Conservation (phyloP, 805 yeast genomes). For the Candida stauntonica region DNA sequence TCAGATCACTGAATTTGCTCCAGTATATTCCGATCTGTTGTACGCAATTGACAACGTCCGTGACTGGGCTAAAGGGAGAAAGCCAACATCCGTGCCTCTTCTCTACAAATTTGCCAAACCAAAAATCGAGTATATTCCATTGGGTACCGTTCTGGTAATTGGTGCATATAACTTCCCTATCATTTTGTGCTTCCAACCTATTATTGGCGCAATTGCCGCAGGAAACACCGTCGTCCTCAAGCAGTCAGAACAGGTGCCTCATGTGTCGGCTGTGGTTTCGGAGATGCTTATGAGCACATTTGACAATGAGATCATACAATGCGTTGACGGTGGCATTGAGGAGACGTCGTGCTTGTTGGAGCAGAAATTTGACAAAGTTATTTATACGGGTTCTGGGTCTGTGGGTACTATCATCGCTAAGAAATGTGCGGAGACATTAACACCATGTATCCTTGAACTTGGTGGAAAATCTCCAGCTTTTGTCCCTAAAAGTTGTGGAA, state of each 20-base stretch:
- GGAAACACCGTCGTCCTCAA: constrained; percentile 66
- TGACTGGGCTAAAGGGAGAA: constrained; percentile 54
- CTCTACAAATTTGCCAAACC: constrained; percentile 19
- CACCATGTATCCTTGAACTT: constrained; percentile 77
- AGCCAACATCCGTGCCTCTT: constrained; percentile 16
- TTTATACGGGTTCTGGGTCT: constrained; percentile 75
- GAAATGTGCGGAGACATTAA: constrained; percentile 80
- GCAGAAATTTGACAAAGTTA: constrained; percentile 69
- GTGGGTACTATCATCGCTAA: constrained; percentile 76
- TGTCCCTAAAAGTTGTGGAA: constrained; percentile 49
- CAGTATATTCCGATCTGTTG: constrained; percentile 49
- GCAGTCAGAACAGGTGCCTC: constrained; percentile 60
- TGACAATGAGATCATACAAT: constrained; percentile 51
- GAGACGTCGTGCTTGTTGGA: constrained; percentile 57
- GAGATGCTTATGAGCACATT: constrained; percentile 47
- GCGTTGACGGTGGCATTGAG: constrained; percentile 69
- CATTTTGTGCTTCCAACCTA: constrained; percentile 55
- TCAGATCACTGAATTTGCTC: constrained; percentile 49
- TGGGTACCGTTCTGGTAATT: constrained; percentile 70
- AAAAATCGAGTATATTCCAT: constrained; percentile 31
- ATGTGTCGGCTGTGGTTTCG: constrained; percentile 53
- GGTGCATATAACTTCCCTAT: constrained; percentile 83
- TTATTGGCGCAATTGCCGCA: constrained; percentile 77
- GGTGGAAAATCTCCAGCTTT: constrained; percentile 93
- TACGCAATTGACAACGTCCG: constrained; percentile 55